Base-by-base conservation (phyloP, 768 basidiomycete genomes). In the Candolleomyces aberdarensis region DNA sequence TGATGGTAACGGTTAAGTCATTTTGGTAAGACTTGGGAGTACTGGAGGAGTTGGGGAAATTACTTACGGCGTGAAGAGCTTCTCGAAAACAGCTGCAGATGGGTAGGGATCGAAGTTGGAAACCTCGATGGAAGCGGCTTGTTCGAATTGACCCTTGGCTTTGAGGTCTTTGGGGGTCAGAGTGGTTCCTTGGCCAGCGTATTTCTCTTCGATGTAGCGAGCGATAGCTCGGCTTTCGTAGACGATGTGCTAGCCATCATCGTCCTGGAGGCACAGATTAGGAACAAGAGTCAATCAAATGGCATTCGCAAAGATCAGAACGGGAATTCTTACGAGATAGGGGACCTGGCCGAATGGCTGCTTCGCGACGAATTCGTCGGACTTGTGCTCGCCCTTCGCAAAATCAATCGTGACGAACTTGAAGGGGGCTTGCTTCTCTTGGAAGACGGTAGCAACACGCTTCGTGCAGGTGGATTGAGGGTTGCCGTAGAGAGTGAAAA, bases 171-270 rank as follows among this genome's bases (percentile, higher is more conserved):
- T n/a, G n/a, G n/a, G n/a, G n/a, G n/a, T n/a, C n/a, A n/a, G n/a
- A n/a, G n/a, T n/a, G n/a, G n/a, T n/a, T n/a, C n/a, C n/a, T n/a
- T n/a, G n/a, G n/a, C n/a, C n/a, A n/a, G n/a, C n/a, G n/a, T n/a
- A n/a, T n/a, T n/a, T n/a, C n/a, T n/a, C n/a, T 31, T 77, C 80
- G 63, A 89, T 68, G 69, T 89, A 91, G 17, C 85, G 82, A 8
- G 67, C 67, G 56, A 89, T 88, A 0, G 86, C 86, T 32, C 86
- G 83, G 41, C 79, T 81, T 66, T 88, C 87, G 72, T 80, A 88
- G n/a, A 91, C 65, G 59, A 81, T 72, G 69, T n/a, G n/a, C n/a
- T 89, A 83, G 3, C 85, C 87, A 44, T 85, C 85, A 26, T 88
- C 86, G 55, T 85, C 76, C 80, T 83, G n/a, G n/a, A 56, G 20